A percentile compares a stretch with the other conserved stretches of the same genome.
Conservation (phyloP, 1,139 yeast genomes). For the Suhomyces coccinellae region DNA sequence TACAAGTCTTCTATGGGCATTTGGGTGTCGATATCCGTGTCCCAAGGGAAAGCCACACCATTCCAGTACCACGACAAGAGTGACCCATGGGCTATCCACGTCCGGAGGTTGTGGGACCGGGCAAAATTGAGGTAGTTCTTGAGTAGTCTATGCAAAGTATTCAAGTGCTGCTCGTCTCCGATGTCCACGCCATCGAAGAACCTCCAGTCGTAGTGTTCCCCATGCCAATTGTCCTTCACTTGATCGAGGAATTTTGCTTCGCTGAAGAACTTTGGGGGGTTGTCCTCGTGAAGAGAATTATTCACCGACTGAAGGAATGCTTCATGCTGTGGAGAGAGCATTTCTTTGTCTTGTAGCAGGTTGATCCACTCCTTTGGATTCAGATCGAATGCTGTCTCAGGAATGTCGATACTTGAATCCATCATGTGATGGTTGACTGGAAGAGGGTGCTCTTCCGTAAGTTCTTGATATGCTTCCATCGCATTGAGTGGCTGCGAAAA, state of each 20-base stretch:
- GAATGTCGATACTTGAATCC: conserved; percentile 15
- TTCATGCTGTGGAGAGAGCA: conserved; percentile 11
- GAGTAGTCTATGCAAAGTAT: conserved; percentile 30
- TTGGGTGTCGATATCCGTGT: conserved; percentile 27
- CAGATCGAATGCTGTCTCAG: conserved; percentile 19
- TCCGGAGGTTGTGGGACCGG: conserved; percentile 28
- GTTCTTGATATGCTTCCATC: conserved; percentile 15
- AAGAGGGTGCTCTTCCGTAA: conserved; percentile 12
- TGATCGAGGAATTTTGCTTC: conserved; percentile 31
- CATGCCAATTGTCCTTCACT: conserved; percentile 26
- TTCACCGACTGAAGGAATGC: conserved; percentile 20
- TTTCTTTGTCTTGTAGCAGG: conserved; percentile 8
- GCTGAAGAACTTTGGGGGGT: conserved; percentile 34
- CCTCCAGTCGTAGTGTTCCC: conserved; percentile 50
- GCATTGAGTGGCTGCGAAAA: conserved; percentile 16
- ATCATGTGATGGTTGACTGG: conserved; percentile 7
- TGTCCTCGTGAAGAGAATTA: conserved; percentile 6
- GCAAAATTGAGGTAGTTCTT: conserved; percentile 36
- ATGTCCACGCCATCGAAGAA: conserved; percentile 32
- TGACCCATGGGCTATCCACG: conserved; percentile 48
- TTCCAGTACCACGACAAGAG: conserved; percentile 29
- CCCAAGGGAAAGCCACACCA: conserved; percentile 30
- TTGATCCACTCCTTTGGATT: conserved; percentile 13
- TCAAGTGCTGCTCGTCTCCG: conserved; percentile 29
- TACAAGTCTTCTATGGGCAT: conserved; percentile 26